These are phyloP conservation scores for Penicillium sp. DNA, from an alignment of 2,329 filamentous ascomycete genomes.

Conservation along the genomic window DNA sequence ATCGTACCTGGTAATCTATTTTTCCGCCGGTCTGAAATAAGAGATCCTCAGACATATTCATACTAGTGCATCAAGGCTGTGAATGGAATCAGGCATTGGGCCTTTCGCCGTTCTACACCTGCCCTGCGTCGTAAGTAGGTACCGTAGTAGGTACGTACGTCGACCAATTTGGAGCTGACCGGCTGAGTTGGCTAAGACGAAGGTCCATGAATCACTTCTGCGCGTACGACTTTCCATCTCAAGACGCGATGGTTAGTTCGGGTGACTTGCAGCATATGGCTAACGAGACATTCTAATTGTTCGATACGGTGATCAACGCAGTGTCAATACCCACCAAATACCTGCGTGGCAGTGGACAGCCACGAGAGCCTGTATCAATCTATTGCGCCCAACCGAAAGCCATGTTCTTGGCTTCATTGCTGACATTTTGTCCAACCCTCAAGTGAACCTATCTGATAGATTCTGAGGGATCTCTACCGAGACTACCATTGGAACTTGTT, in stretches of 20 bases:
- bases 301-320: background rate
- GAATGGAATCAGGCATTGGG: too few relatives aligned
- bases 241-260: background rate
- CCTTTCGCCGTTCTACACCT: too few relatives aligned
- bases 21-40: too few relatives aligned
- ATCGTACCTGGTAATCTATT: too few relatives aligned
- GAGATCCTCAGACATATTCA: too few relatives aligned
- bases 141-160: too few relatives aligned
- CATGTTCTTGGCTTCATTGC: conserved; percentile 3
- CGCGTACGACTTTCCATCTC: conserved; percentile 1
- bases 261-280: conserved; percentile 4
- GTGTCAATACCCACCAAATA: conserved; percentile 13
- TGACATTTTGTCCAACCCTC: conserved; percentile 5
- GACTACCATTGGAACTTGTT: conserved; percentile 9
- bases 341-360: conserved; percentile 14
- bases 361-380: background rate
- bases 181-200: too few relatives aligned
- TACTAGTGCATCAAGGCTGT: too few relatives aligned
- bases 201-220: too few relatives aligned
- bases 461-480: background rate
- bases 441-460: conserved; percentile 5
- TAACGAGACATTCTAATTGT: background rate
- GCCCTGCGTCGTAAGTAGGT: too few relatives aligned
- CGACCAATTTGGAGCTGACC: too few relatives aligned
- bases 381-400: background rate